Evolutionary conservation across 495 filamentous ascomycete species (phyloP).

Genomic region (Lasiosphaeria ovina): DNA sequence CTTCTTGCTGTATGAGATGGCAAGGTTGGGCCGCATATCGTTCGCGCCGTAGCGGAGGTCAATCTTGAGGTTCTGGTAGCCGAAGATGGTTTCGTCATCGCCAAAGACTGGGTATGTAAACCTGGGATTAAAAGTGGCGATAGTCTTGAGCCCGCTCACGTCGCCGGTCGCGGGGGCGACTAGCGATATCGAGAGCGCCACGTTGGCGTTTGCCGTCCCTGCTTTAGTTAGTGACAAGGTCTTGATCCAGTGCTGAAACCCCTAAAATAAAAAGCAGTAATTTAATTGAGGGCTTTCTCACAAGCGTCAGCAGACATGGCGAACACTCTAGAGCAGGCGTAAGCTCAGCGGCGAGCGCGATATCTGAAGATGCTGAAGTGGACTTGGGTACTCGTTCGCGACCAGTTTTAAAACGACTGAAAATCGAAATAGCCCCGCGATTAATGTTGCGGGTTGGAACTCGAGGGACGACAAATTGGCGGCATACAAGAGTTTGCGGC

Average conservation of each 20-base stretch:
- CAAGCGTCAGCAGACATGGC: constrained; percentile 25
- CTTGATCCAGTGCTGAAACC: neutral
- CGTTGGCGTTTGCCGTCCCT: constrained; percentile 77
- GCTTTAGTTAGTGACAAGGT: constrained; percentile 13
- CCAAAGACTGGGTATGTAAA: constrained; percentile 94
- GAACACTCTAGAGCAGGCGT: neutral
- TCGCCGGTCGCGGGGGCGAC: constrained; percentile 54
- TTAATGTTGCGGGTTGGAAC: too few species aligned
- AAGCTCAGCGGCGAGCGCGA: too few species aligned
- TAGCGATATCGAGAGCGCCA: constrained; percentile 69
- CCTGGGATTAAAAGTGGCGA: constrained; percentile 72
- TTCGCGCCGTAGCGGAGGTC: constrained; percentile 75
- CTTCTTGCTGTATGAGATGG: constrained; percentile 69
- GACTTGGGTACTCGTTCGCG: neutral
- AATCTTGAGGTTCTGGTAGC: constrained; percentile 77
- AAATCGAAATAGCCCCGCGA: too few species aligned
- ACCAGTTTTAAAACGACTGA: too few species aligned
- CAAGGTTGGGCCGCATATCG: constrained; percentile 73
- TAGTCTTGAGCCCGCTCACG: constrained; percentile 43
- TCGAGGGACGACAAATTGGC: too few species aligned
- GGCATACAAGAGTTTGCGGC: too few species aligned
- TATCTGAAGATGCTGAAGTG: too few species aligned
- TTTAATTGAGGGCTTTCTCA: constrained; percentile 8
- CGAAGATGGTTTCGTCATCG: constrained; percentile 85
- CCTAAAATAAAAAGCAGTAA: neutral